Base-by-base conservation (phyloP, 306 rosid species). In the Lotus japonicus region DNA sequence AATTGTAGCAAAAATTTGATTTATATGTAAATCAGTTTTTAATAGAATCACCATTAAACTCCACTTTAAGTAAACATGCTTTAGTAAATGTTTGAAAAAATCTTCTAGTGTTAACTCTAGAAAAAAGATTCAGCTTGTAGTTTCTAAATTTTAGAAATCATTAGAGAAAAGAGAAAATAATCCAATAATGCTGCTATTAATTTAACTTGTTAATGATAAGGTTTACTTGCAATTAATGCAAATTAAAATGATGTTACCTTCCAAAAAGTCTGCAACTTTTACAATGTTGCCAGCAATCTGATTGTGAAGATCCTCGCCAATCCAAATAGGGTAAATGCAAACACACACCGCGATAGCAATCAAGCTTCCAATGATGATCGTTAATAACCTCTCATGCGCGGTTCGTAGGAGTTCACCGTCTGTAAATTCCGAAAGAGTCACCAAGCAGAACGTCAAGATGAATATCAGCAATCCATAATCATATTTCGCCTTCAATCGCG, bases 231-330 rank as follows among this genome's bases (percentile, higher is more conserved):
- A 21, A 31, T 5, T 9, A 38, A 6, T 35, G 5, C 0, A 45
- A 28, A 48, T 6, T 11, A 48, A 31, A 68, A 55, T 15, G 0
- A 16, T 3, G 84, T 91, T 77, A 87, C 96, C 94, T 83, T 88
- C 72, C 6, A 88, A 75, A 80, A 88, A 85, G 11, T 56, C 64
- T 4, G 81, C 84, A 0, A 91, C 67, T 23, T 80, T 76, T 41
- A 85, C 84, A 28, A 85, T 36, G 82, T 86, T 86, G 71, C n/a
- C 44, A 66, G 91, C 85, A 68, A 88, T 78, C 4, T 71, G 82
- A 65, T 79, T 83, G 19, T 86, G 97, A 56, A 91, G 91, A 82
- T 91, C 97, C 60, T 83, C 68, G 1, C 97, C 97, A 21, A 87
- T 77, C 97, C 97, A 91, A 7, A 86, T 91, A 0, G 97, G 97